Conservation (phyloP, 2,329 filamentous ascomycete species). For the Amylocarpus encephaloides region DNA sequence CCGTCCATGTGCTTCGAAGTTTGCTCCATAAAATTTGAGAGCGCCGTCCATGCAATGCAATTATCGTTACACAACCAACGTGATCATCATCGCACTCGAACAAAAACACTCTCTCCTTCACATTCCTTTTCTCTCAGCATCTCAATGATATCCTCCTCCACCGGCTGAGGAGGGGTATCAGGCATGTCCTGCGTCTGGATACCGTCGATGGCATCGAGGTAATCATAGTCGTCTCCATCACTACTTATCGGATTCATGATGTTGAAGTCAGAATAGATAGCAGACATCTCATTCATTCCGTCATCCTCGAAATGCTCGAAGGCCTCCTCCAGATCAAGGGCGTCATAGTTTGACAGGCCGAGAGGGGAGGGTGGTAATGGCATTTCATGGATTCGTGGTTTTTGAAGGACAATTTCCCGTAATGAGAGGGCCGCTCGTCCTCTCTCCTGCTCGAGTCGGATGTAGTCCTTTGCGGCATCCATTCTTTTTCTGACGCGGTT, state of each 20-base stretch:
- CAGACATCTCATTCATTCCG: constrained; percentile 11
- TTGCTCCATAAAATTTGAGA: constrained; percentile 13
- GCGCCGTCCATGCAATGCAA: constrained; percentile 15
- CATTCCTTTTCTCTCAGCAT: constrained; percentile 27
- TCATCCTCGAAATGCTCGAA: constrained; percentile 14
- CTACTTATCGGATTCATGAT: constrained; percentile 26
- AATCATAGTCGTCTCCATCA: constrained; percentile 28
- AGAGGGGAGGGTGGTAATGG: constrained; percentile 29
- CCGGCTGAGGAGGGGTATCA: constrained; percentile 22
- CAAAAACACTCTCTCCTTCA: constrained; percentile 25
- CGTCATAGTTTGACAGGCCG: constrained; percentile 32
- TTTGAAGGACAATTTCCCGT: constrained; percentile 24
- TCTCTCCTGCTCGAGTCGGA: constrained; percentile 22
- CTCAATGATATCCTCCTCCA: constrained; percentile 26
- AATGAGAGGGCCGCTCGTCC: constrained; percentile 20
- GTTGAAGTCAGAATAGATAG: constrained; percentile 31
- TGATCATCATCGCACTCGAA: constrained; percentile 27
- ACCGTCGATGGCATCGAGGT: constrained; percentile 31
- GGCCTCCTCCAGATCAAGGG: constrained; percentile 31
- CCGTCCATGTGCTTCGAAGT: constrained; percentile 6
- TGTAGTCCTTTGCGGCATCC: constrained; percentile 26
- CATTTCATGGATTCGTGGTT: constrained; percentile 23
- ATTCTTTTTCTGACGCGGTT: constrained; percentile 51
- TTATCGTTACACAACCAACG: constrained; percentile 7
- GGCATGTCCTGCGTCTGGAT: constrained; percentile 26